These are phyloP conservation scores for Pythium graminicola DNA, from an alignment of 352 stramenopile species.

Conservation along the genomic window DNA sequence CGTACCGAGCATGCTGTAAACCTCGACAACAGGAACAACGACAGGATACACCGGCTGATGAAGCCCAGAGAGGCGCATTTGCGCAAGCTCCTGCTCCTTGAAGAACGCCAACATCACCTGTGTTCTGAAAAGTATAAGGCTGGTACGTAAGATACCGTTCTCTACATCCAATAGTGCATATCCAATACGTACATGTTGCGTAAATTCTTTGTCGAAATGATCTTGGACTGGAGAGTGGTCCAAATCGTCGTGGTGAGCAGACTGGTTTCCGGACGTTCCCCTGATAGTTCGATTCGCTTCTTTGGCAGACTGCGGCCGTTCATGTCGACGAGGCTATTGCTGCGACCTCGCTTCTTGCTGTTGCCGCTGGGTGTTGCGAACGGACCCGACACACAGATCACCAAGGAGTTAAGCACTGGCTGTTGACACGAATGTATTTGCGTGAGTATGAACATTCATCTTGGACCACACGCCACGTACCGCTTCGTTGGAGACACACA, in stretches of 20 bases:
- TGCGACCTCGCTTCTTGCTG: conserved; percentile 5
- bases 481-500: conserved; percentile 1
- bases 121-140: conserved; percentile 27
- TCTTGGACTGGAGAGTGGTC: conserved; percentile 12
- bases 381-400: not conserved
- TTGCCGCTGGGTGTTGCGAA: no score
- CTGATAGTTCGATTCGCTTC: not conserved
- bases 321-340: conserved; percentile 6
- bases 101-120: conserved; percentile 53
- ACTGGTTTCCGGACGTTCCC: conserved; percentile 1
- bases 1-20: conserved; percentile 68
- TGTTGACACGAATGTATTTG: not conserved
- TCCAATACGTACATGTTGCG: conserved; percentile 13
- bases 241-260: conserved; percentile 6
- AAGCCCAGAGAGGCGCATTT: conserved; percentile 13
- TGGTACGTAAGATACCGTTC: not conserved
- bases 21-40: conserved; percentile 43
- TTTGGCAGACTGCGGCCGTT: not conserved
- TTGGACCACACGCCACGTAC: no score
- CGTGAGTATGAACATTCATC: no score
- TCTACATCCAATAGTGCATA: not conserved
- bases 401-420: not conserved
- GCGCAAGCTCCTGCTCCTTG: conserved; percentile 44
- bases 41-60: conserved; percentile 30
- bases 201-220: conserved; percentile 9